Evolutionary conservation across 2,329 filamentous ascomycete species (phyloP).

Genomic region (Fusarium hostae): DNA sequence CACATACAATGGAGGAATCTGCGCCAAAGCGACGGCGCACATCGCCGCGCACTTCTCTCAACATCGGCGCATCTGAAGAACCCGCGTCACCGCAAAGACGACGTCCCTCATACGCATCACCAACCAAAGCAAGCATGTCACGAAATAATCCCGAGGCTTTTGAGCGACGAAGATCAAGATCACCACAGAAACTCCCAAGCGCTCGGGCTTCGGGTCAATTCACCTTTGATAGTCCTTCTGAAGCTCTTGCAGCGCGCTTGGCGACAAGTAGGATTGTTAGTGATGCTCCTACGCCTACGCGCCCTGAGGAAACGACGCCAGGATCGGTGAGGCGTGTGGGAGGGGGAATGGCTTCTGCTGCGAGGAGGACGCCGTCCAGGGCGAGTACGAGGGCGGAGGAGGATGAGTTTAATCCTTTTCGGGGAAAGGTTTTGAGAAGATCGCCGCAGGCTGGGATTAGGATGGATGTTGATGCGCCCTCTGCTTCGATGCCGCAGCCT

Average conservation of each 20-base stretch:
- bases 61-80: constrained; percentile 32
- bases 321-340: constrained; percentile 28
- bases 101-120: constrained; percentile 72
- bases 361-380: constrained; percentile 55
- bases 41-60: constrained; percentile 59
- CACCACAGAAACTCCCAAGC: constrained; percentile 47
- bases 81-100: constrained; percentile 47
- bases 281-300: constrained; percentile 36
- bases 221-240: constrained; percentile 42
- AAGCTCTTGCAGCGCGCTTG: constrained; percentile 48
- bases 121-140: constrained; percentile 71
- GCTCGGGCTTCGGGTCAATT: constrained; percentile 10
- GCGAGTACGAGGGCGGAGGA: constrained; percentile 57
- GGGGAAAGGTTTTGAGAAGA: constrained; percentile 44
- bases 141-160: constrained; percentile 70
- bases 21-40: constrained; percentile 73
- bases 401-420: constrained; percentile 46
- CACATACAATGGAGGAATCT: constrained; percentile 59
- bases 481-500: constrained; percentile 35
- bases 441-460: constrained; percentile 47
- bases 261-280: constrained; percentile 41
- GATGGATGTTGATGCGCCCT: constrained; percentile 7
- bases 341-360: constrained; percentile 51
- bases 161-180: constrained; percentile 55
- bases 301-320: constrained; percentile 15